These are phyloP conservation scores for Boletus tomentosulus DNA, from an alignment of 768 basidiomycete species.

Conservation along the genomic window DNA sequence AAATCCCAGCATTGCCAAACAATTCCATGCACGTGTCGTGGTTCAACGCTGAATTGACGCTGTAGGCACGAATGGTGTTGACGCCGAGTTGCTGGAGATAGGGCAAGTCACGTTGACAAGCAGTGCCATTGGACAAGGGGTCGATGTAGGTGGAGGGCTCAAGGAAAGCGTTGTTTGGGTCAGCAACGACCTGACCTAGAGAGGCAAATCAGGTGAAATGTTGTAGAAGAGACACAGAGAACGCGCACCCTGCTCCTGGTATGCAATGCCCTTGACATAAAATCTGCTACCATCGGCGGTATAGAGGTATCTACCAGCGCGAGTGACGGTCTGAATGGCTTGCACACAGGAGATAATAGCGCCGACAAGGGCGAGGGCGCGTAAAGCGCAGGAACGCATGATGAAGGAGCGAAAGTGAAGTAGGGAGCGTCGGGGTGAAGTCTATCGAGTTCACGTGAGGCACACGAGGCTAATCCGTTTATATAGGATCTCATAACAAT, in stretches of 20 bases:
- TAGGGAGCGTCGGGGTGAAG: slow-evolving; percentile 3
- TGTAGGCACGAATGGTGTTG: slow-evolving; percentile 84
- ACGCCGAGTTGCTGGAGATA: slow-evolving; percentile 71
- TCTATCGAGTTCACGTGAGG: too few relatives aligned
- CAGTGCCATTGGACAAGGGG: slow-evolving; percentile 62
- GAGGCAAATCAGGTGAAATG: not conserved
- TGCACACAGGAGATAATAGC: slow-evolving; percentile 45
- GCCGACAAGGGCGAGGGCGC: slow-evolving; percentile 35
- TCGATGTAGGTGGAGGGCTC: slow-evolving; percentile 78
- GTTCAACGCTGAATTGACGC: slow-evolving; percentile 75
- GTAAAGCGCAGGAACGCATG: slow-evolving; percentile 27
- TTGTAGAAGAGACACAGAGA: not conserved
- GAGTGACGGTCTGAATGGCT: slow-evolving; percentile 67
- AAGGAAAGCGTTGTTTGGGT: slow-evolving; percentile 56
- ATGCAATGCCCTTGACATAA: slow-evolving; percentile 85
- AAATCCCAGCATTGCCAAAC: slow-evolving; percentile 77
- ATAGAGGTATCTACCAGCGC: slow-evolving; percentile 79
- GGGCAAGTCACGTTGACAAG: slow-evolving; percentile 77
- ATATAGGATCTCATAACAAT: not conserved
- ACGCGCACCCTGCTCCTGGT: slow-evolving; percentile 70
- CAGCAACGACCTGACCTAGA: slow-evolving; percentile 36
- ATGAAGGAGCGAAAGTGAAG: slow-evolving; percentile 6
- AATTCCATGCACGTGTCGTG: slow-evolving; percentile 85
- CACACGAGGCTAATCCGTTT: not conserved
- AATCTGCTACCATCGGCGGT: slow-evolving; percentile 70